A percentile compares a stretch with the other conserved stretches of the same genome.
phyloP scores from a whole-genome alignment of 2,329 filamentous ascomycete species.

The Colletotrichum sp. region DNA sequence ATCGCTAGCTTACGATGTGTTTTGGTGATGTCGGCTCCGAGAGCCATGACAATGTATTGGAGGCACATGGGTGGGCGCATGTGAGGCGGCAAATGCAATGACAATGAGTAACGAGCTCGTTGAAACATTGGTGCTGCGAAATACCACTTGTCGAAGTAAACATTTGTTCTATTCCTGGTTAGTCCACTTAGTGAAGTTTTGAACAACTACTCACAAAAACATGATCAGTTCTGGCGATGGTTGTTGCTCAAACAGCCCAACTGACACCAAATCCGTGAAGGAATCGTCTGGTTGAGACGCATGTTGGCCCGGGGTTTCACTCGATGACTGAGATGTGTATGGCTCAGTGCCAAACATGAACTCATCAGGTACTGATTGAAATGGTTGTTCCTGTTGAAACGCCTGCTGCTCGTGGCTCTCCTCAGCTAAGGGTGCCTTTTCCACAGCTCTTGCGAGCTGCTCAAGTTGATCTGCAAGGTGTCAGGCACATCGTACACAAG shows the following conservation, averaged over 20 bases:
- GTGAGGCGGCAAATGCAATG: conserved; percentile 19
- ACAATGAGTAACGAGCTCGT: conserved; percentile 12
- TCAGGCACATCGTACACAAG: conserved; percentile 22
- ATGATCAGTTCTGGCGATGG: conserved; percentile 30
- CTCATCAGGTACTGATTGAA: not conserved
- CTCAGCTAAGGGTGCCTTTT: conserved; percentile 1
- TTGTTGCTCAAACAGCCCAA: conserved; percentile 33
- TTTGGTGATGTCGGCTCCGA: conserved; percentile 14
- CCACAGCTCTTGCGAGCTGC: conserved; percentile 19
- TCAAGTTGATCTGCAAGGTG: not conserved
- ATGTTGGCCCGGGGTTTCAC: not conserved
- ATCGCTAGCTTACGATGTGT: conserved; percentile 14
- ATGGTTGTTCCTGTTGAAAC: not conserved
- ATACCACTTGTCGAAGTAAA: conserved; percentile 25
- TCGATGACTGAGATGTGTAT: not conserved
- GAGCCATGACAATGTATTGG: conserved; percentile 25
- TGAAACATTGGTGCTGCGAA: conserved; percentile 23
- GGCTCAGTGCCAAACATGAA: not conserved
- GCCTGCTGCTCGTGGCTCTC: not conserved
- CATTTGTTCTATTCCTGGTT: not conserved
- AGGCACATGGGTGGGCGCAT: conserved; percentile 27
- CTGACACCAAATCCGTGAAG: conserved; percentile 23
- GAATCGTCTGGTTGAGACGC: not conserved
- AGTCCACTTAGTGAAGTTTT: not conserved
- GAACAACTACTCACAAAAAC: conserved; percentile 26